Evolutionary conservation across 106 monocot species (phyloP).

Genomic region (Dendrobium nobile): DNA sequence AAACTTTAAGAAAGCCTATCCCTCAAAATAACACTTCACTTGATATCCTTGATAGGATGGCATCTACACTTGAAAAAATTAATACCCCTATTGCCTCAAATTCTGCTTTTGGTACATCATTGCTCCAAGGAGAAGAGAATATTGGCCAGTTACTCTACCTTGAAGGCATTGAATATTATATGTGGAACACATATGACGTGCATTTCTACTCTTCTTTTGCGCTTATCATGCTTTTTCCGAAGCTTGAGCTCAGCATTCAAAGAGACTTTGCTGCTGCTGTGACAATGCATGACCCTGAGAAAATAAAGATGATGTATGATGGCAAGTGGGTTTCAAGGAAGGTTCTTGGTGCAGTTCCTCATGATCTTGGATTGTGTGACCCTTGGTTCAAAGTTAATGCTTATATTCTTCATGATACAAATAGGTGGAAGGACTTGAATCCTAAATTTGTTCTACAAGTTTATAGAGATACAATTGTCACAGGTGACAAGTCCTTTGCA

Average conservation of each 20-base stretch:
- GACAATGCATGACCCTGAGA: conserved; percentile 71
- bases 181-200: conserved; percentile 99
- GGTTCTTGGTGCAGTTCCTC: conserved; percentile 77
- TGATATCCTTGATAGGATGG: conserved; percentile 65
- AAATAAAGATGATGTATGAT: conserved; percentile 23
- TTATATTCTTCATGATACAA: conserved; percentile 47
- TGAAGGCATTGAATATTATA: conserved; percentile 89
- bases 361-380: conserved; percentile 64
- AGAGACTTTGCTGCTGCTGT: conserved; percentile 76
- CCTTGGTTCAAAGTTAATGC: conserved; percentile 76
- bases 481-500: conserved; percentile 63
- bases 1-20: conserved; percentile 8
- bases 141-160: conserved; percentile 93
- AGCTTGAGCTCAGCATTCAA: conserved; percentile 69
- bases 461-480: conserved; percentile 57
- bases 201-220: conserved; percentile 95
- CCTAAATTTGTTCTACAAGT: conserved; percentile 80
- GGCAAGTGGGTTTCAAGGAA: conserved; percentile 52
- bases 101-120: conserved; percentile 60
- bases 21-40: conserved; percentile 34
- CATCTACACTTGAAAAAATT: conserved; percentile 56
- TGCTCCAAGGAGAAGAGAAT: conserved; percentile 80
- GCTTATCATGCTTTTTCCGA: conserved; percentile 64
- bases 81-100: conserved; percentile 42
- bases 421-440: conserved; percentile 79